These are phyloP conservation scores for Babesia gibsoni DNA, from an alignment of 169 alveolate genomes.

Conservation along the genomic window DNA sequence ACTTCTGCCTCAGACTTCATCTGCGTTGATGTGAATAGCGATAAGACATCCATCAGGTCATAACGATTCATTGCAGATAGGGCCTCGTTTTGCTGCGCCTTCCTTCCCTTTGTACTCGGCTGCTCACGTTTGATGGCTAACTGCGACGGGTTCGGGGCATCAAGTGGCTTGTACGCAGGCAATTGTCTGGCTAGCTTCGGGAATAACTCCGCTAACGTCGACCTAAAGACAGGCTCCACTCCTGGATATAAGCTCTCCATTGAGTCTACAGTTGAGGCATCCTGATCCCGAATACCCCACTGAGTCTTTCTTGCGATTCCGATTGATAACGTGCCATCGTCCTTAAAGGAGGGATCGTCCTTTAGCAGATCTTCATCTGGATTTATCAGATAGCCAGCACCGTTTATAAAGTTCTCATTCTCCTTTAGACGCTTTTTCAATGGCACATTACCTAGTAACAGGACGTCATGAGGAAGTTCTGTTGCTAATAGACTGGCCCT, in stretches of 20 bases:
- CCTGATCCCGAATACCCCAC: slow-evolving; percentile 25
- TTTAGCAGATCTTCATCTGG: slow-evolving; percentile 13
- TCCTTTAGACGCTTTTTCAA: background rate
- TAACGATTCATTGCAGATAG: slow-evolving; percentile 12
- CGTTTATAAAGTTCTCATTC: background rate
- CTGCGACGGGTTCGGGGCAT: too few species aligned
- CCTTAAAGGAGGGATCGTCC: slow-evolving; percentile 15
- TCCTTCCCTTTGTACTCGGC: too few species aligned
- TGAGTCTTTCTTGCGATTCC: slow-evolving; percentile 42
- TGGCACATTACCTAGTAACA: slow-evolving; percentile 25
- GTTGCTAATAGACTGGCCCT: slow-evolving; percentile 40
- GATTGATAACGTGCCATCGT: slow-evolving; percentile 37
- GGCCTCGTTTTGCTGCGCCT: background rate
- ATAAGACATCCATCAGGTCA: background rate
- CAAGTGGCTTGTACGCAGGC: background rate
- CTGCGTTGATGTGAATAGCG: background rate
- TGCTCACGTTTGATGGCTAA: too few species aligned
- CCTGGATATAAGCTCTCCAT: background rate
- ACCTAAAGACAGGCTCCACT: background rate
- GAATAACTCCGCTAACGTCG: slow-evolving; percentile 5
- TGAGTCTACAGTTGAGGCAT: slow-evolving; percentile 38
- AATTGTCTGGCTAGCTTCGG: slow-evolving; percentile 32
- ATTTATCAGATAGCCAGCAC: slow-evolving; percentile 1
- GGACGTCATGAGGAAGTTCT: slow-evolving; percentile 53
- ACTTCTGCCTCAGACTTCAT: background rate